Conservation (phyloP, 768 basidiomycete genomes). For the Plicaturopsis crispa region DNA sequence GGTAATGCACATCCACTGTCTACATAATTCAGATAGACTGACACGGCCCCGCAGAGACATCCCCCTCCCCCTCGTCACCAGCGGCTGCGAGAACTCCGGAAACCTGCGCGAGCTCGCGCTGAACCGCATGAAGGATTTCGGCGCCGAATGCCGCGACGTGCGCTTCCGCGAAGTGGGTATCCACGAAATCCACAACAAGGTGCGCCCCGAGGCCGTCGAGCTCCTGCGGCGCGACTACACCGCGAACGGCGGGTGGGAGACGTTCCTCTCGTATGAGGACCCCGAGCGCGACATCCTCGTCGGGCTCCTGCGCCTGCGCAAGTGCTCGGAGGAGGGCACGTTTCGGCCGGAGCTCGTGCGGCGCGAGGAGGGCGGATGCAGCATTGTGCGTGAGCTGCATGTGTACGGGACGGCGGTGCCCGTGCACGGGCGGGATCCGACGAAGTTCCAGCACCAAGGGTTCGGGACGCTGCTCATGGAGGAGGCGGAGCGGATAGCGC, state of each 20-base stretch:
- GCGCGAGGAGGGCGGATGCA: slow-evolving; percentile 66
- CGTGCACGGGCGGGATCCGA: slow-evolving; percentile 94
- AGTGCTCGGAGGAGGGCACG: slow-evolving; percentile 95
- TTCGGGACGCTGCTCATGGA: slow-evolving; percentile 98
- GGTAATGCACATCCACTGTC: slow-evolving; percentile 35
- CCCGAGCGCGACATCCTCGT: slow-evolving; percentile 95
- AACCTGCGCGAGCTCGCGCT: slow-evolving; percentile 94
- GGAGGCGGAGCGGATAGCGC: slow-evolving; percentile 95
- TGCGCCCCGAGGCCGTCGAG: slow-evolving; percentile 91
- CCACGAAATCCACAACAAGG: slow-evolving; percentile 98
- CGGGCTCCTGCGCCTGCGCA: slow-evolving; percentile 84
- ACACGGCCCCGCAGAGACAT: slow-evolving; percentile 62
- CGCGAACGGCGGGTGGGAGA: slow-evolving; percentile 99
- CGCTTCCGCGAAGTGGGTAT: slow-evolving; percentile 97
- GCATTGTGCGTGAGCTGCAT: slow-evolving; percentile 92
- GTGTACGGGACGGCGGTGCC: slow-evolving; percentile 98
- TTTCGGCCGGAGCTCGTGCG: slow-evolving; percentile 88
- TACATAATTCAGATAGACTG: slow-evolving; percentile 1
- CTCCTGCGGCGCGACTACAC: slow-evolving; percentile 92
- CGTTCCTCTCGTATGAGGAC: slow-evolving; percentile 98
- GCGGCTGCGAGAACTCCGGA: slow-evolving; percentile 96
- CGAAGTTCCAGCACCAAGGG: slow-evolving; percentile 97
- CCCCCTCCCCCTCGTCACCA: slow-evolving; percentile 91
- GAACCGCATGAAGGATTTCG: slow-evolving; percentile 98
- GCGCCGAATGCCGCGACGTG: slow-evolving; percentile 94